A percentile compares a stretch with the other conserved stretches of the same genome.
Evolutionary conservation across 148 eudicot species (phyloP).

Genomic region (Talinum fruticosum): DNA sequence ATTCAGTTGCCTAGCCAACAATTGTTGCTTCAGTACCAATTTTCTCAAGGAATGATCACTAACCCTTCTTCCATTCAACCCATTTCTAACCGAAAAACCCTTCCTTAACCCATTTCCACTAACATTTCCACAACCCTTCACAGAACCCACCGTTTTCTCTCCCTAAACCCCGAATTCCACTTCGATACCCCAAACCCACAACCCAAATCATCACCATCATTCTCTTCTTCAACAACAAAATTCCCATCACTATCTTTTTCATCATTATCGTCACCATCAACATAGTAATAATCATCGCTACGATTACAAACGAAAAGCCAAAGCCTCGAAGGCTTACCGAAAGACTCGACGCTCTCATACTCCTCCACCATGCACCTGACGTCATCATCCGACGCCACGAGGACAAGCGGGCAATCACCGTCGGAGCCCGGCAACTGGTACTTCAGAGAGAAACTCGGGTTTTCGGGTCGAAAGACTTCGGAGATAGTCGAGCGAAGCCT

Average conservation of each 20-base stretch:
- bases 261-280: neutral
- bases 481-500: slow-evolving; percentile 1
- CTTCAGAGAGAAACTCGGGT: slow-evolving; percentile 9
- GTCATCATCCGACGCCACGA: slow-evolving; percentile 12
- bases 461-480: neutral
- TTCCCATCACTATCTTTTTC: neutral
- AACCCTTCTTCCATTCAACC: slow-evolving; percentile 10
- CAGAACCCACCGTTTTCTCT: neutral
- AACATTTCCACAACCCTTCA: neutral
- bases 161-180: neutral
- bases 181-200: neutral
- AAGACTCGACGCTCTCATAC: slow-evolving; percentile 2
- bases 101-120: no score
- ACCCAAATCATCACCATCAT: slow-evolving; percentile 17
- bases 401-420: slow-evolving; percentile 9
- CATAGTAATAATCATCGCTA: neutral
- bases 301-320: slow-evolving; percentile 21
- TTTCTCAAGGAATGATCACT: slow-evolving; percentile 21
- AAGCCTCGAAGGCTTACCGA: neutral
- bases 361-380: slow-evolving; percentile 24
- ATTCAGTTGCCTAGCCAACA: slow-evolving; percentile 14
- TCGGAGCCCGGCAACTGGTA: slow-evolving; percentile 21
- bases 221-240: neutral
- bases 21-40: slow-evolving; percentile 21
- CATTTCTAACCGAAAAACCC: neutral